phyloP scores from a whole-genome alignment of 2,329 filamentous ascomycete species.

The Calonectria crousiana region DNA sequence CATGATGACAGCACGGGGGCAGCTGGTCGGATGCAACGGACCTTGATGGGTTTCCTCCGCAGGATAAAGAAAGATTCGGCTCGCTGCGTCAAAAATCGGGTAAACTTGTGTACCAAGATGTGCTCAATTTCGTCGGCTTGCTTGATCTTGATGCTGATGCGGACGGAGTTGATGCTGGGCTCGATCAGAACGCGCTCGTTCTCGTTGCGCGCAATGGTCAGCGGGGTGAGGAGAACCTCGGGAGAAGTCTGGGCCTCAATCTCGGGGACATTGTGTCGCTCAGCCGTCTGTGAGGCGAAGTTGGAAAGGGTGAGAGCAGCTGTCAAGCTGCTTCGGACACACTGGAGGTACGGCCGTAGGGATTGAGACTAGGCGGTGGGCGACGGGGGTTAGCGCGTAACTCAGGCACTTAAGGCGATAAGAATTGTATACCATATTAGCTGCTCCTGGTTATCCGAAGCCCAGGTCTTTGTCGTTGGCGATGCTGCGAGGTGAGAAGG shows the following conservation, averaged over 20 bases:
- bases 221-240: constrained; percentile 91
- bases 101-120: constrained; percentile 98
- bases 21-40: neutral
- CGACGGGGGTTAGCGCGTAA: constrained; percentile 34
- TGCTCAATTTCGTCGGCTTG: constrained; percentile 99
- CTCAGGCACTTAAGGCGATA: neutral
- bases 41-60: constrained; percentile 74
- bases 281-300: constrained; percentile 96
- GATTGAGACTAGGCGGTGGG: constrained; percentile 82
- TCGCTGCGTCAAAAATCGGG: constrained; percentile 82
- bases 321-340: constrained; percentile 93
- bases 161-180: constrained; percentile 95
- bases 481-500: constrained; percentile 25
- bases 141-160: constrained; percentile 99
- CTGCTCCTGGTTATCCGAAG: constrained; percentile 23
- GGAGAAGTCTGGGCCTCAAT: constrained; percentile 94
- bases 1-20: neutral
- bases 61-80: constrained; percentile 98
- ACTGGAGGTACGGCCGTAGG: constrained; percentile 94
- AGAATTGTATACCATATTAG: constrained; percentile 35
- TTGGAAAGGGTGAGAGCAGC: constrained; percentile 90
- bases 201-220: constrained; percentile 93
- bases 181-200: constrained; percentile 97
- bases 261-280: constrained; percentile 98
- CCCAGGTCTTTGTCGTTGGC: constrained; percentile 16